phyloP scores from a whole-genome alignment of 108 stramenopile species.

The Cylindrotheca fusiformis region DNA sequence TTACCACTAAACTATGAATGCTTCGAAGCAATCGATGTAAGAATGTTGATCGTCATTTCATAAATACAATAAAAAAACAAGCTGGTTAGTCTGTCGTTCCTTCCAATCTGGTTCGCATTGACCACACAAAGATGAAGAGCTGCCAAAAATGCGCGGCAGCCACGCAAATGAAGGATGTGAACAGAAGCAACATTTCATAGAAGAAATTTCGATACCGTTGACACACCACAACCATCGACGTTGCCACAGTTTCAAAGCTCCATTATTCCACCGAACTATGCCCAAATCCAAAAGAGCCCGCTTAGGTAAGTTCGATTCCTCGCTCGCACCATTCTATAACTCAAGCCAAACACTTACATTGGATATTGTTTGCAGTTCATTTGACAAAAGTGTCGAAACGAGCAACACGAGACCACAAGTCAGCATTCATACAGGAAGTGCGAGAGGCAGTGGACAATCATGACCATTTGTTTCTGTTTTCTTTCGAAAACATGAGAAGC shows the following conservation, averaged over 20 bases:
- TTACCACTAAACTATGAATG: no score
- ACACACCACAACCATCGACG: neutral
- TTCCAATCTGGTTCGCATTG: no score
- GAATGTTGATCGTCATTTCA: no score
- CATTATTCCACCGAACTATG: conserved; percentile 13
- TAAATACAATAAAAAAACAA: no score
- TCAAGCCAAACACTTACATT: neutral
- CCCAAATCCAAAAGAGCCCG: conserved; percentile 35
- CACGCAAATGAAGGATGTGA: no score
- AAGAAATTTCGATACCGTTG: no score
- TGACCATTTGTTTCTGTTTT: conserved; percentile 87
- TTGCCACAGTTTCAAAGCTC: neutral
- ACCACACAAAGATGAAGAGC: no score
- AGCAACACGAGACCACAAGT: conserved; percentile 88
- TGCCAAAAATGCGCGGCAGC: no score
- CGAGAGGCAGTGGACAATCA: conserved; percentile 85
- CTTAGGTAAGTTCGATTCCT: conserved; percentile 30
- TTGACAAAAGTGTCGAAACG: conserved; percentile 93
- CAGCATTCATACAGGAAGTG: conserved; percentile 76
- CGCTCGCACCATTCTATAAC: neutral
- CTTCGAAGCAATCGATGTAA: no score
- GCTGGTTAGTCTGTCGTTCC: no score
- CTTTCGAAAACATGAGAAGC: conserved; percentile 94
- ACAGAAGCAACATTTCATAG: no score
- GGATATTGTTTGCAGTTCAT: conserved; percentile 51